Evolutionary conservation across 179 eudicot genomes (phyloP).

Genomic region (Vitellaria paradoxa): DNA sequence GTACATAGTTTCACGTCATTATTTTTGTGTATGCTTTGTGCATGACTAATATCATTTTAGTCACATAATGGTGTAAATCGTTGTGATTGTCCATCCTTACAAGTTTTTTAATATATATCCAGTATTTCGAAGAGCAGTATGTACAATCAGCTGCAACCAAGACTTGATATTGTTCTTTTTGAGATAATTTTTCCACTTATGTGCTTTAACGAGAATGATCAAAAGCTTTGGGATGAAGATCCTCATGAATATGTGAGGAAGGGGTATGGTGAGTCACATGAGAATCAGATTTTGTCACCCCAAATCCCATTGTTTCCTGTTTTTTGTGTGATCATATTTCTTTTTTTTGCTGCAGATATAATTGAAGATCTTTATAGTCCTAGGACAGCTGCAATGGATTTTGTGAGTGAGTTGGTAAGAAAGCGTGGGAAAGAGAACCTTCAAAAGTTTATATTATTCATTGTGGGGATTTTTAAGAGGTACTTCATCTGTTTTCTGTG

Average conservation of each 20-base stretch:
- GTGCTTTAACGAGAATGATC: constrained; percentile 97
- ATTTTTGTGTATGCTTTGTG: too few species aligned
- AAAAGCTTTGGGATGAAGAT: constrained; percentile 98
- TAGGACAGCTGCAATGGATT: constrained; percentile 99
- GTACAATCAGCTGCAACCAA: constrained; percentile 85
- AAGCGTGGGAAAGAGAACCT: constrained; percentile 95
- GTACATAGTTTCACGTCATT: too few species aligned
- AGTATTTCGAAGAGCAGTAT: constrained; percentile 84
- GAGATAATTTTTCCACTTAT: constrained; percentile 95
- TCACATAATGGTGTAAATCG: too few species aligned
- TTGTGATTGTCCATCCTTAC: too few species aligned
- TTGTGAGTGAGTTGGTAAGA: constrained; percentile 94
- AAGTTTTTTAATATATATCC: constrained; percentile 23
- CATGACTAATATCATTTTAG: too few species aligned
- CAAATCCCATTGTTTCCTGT: too few species aligned
- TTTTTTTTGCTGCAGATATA: constrained; percentile 57
- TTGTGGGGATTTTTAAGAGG: constrained; percentile 94
- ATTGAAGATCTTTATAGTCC: constrained; percentile 99
- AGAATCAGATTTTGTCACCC: too few species aligned
- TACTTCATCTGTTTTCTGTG: constrained; percentile 19
- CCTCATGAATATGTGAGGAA: constrained; percentile 99
- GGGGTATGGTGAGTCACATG: constrained; percentile 80
- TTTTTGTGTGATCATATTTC: constrained; percentile 7
- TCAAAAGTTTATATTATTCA: constrained; percentile 81
- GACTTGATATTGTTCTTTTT: constrained; percentile 84